Base-by-base conservation (phyloP, 2,329 filamentous ascomycete species). In the Apiospora phragmitis region DNA sequence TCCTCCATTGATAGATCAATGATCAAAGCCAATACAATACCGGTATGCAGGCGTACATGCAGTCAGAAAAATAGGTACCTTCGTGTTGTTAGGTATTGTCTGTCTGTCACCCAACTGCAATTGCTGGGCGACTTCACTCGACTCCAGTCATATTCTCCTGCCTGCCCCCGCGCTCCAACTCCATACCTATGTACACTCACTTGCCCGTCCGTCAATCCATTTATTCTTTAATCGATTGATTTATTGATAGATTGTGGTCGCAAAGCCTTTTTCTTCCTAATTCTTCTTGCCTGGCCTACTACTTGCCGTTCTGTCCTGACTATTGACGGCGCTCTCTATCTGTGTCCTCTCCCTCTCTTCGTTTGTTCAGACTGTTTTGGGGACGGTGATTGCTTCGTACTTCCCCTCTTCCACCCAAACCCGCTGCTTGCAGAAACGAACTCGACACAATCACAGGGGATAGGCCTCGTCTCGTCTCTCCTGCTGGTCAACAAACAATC, bases 121-220 rank as follows among this genome's bases (percentile, higher is more conserved):
- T 21, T 38, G 32, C 32, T 62, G 29, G 51, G 24, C 55, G 29
- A 62, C 55, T 38, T 62, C 55, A 38, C 32, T 38, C 32, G 55
- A n/a, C 55, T 62, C 51, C 51, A 59, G 51, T 59, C 29, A 59
- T 29, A 21, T 59, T 35, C 51, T 24, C 55, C 55, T 62, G 55
- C 55, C 55, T 62, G 55, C 55, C 55, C 55, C 32, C 55, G 55
- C 55, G 55, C 55, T 62, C 29, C 55, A 62, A 32, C 55, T 38
- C 55, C 55, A 38, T 62, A 12, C 11, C 6, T 41, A 41, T 41
- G 38, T 12, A n/a, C 43, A 8, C 43, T 45, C 43, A 49, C 45
- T 24, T n/a, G 21, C 45, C 21, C 51, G 6, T 35, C 55, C 18
- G 11, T n/a, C 51, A 18, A 59, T 12, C 8, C 29, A 35, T 62